phyloP scores from a whole-genome alignment of 805 yeast genomes.

The Ogataea chonburiensis region DNA sequence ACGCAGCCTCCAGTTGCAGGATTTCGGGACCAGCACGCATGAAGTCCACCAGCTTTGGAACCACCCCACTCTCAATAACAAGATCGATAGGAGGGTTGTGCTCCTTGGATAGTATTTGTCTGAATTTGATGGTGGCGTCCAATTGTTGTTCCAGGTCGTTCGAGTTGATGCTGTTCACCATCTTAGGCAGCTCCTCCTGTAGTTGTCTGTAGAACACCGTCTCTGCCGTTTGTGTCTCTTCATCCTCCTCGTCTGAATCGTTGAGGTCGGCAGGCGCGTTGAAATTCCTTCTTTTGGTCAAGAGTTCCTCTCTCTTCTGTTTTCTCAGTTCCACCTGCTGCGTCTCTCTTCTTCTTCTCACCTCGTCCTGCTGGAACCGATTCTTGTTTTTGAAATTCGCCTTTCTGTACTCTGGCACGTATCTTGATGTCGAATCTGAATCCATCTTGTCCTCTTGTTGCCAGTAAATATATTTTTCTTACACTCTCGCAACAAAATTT shows the following conservation, averaged over 20 bases:
- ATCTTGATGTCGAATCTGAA: slow-evolving; percentile 68
- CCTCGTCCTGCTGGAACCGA: slow-evolving; percentile 90
- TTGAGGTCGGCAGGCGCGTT: slow-evolving; percentile 42
- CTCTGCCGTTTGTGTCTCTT: slow-evolving; percentile 33
- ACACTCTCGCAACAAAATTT: slow-evolving; percentile 8
- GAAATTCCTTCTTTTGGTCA: slow-evolving; percentile 90
- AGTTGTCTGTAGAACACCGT: slow-evolving; percentile 45
- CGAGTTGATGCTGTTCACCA: slow-evolving; percentile 79
- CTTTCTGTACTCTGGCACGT: slow-evolving; percentile 96
- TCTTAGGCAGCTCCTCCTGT: slow-evolving; percentile 72
- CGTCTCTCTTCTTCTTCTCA: slow-evolving; percentile 96
- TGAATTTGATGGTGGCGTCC: slow-evolving; percentile 86
- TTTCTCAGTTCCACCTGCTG: slow-evolving; percentile 96
- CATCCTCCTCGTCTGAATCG: slow-evolving; percentile 55
- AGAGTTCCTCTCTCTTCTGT: slow-evolving; percentile 92
- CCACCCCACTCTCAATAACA: slow-evolving; percentile 91
- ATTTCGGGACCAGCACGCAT: slow-evolving; percentile 80
- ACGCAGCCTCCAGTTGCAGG: slow-evolving; percentile 95
- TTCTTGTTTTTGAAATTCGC: slow-evolving; percentile 94
- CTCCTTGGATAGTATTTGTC: slow-evolving; percentile 91
- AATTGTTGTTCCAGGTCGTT: slow-evolving; percentile 76
- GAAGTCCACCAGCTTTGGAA: slow-evolving; percentile 84
- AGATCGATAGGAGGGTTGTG: slow-evolving; percentile 94
- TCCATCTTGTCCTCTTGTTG: slow-evolving; percentile 49
- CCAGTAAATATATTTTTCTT: slow-evolving; percentile 7